A percentile compares a stretch with the other conserved stretches of the same genome.
Evolutionary conservation across 768 basidiomycete genomes (phyloP).

Genomic region (Suillus occidentalis): DNA sequence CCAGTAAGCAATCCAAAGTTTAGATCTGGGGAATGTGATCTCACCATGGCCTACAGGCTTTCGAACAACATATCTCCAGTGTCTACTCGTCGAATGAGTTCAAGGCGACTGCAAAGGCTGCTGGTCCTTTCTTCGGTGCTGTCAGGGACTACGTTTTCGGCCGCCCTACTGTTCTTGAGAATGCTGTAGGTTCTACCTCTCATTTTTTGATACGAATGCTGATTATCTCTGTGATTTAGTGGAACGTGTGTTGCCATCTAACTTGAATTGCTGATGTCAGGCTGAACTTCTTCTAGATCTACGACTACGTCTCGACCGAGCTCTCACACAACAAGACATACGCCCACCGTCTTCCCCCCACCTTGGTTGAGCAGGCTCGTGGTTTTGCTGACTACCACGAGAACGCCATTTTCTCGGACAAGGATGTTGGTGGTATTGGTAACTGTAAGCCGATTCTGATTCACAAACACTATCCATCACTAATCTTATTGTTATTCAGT

Average conservation of each 20-base stretch:
- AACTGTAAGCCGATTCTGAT: conserved; percentile 58
- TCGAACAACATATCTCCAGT: conserved; percentile 59
- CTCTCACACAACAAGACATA: conserved; percentile 82
- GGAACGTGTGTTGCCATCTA: conserved; percentile 56
- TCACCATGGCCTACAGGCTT: conserved; percentile 42
- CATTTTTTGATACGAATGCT: conserved; percentile 12
- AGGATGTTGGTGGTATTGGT: conserved; percentile 62
- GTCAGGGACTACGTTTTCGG: conserved; percentile 74
- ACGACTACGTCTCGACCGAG: conserved; percentile 75
- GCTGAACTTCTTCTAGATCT: conserved; percentile 45
- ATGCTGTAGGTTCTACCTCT: conserved; percentile 49
- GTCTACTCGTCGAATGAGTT: conserved; percentile 67
- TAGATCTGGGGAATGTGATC: conserved; percentile 15
- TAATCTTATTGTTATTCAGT: conserved; percentile 44
- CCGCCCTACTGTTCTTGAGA: conserved; percentile 63
- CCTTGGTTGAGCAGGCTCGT: conserved; percentile 70
- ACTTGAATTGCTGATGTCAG: neutral
- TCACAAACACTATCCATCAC: neutral
- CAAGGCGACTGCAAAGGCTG: conserved; percentile 56
- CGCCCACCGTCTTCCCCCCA: conserved; percentile 78
- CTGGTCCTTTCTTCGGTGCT: conserved; percentile 63
- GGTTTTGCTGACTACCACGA: conserved; percentile 81
- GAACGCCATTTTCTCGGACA: conserved; percentile 67
- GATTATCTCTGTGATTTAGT: conserved; percentile 38
- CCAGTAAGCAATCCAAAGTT: conserved; percentile 38